These are phyloP conservation scores for Anisodus acutangulus DNA, from an alignment of 257 asterid species.

Conservation along the genomic window DNA sequence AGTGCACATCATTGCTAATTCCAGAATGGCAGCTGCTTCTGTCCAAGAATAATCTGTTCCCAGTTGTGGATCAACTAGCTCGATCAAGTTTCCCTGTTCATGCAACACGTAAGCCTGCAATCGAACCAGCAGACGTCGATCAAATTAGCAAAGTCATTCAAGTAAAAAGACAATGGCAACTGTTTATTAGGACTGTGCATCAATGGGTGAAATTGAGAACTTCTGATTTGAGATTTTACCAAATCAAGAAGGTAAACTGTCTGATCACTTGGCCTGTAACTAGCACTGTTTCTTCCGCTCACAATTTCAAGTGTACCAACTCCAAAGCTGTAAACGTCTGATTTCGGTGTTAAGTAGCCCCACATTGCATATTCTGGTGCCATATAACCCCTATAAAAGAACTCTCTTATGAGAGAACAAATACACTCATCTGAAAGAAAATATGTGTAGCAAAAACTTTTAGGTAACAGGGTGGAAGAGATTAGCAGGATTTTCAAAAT, in stretches of 20 bases:
- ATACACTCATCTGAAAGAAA: neutral
- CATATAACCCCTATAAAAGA: slow-evolving; percentile 29
- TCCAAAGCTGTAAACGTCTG: slow-evolving; percentile 40
- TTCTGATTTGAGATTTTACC: slow-evolving; percentile 22
- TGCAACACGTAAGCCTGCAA: slow-evolving; percentile 31
- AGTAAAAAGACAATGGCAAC: neutral
- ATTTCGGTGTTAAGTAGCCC: slow-evolving; percentile 31
- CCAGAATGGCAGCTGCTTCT: slow-evolving; percentile 21
- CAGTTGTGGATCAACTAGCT: slow-evolving; percentile 33
- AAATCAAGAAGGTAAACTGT: slow-evolving; percentile 31
- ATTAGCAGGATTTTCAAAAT: neutral
- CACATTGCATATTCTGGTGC: slow-evolving; percentile 34
- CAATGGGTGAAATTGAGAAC: neutral
- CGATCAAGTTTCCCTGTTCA: slow-evolving; percentile 21
- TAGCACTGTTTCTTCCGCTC: slow-evolving; percentile 31
- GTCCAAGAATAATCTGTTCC: slow-evolving; percentile 24
- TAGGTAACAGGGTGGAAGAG: neutral
- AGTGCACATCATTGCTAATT: slow-evolving; percentile 37
- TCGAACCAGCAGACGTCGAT: neutral
- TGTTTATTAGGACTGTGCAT: slow-evolving; percentile 9
- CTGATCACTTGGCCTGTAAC: slow-evolving; percentile 21
- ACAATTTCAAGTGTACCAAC: slow-evolving; percentile 36
- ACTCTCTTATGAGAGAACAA: neutral
- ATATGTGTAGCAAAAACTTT: neutral
- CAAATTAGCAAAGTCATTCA: neutral